Conservation (phyloP, 768 basidiomycete species). For the Boletus edulis region DNA sequence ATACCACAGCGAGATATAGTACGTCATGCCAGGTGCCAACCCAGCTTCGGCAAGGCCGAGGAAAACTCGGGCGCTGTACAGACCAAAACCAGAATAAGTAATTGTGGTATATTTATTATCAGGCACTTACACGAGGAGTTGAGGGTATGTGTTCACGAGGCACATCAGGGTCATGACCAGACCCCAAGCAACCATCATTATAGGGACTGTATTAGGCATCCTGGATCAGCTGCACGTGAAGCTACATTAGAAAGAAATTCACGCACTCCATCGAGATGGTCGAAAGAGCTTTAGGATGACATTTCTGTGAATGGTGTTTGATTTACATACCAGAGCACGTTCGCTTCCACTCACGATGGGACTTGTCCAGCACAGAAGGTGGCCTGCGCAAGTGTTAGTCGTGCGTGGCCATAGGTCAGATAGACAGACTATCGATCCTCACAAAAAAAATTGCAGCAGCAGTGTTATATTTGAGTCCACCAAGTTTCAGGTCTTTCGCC, state of each 20-base stretch:
- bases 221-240: background rate
- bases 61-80: background rate
- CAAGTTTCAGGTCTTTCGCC: background rate
- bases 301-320: background rate
- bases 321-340: background rate
- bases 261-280: background rate
- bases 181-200: background rate
- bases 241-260: background rate
- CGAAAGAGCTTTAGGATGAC: background rate
- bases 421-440: background rate
- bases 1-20: background rate
- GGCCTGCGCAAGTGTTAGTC: background rate
- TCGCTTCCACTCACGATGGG: background rate
- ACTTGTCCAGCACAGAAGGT: background rate
- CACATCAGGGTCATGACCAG: background rate
- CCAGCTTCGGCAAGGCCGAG: background rate
- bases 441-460: conserved; percentile 2
- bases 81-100: background rate
- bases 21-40: background rate
- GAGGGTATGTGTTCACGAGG: background rate
- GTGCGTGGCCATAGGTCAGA: background rate
- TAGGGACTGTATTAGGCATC: background rate
- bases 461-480: background rate
- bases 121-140: background rate
- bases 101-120: background rate